Percentiles rank a stretch among this genome's conserved stretches.
Evolutionary conservation across 2,329 filamentous ascomycete species (phyloP).

Genomic region (Aspergillus pseudoglaucus): DNA sequence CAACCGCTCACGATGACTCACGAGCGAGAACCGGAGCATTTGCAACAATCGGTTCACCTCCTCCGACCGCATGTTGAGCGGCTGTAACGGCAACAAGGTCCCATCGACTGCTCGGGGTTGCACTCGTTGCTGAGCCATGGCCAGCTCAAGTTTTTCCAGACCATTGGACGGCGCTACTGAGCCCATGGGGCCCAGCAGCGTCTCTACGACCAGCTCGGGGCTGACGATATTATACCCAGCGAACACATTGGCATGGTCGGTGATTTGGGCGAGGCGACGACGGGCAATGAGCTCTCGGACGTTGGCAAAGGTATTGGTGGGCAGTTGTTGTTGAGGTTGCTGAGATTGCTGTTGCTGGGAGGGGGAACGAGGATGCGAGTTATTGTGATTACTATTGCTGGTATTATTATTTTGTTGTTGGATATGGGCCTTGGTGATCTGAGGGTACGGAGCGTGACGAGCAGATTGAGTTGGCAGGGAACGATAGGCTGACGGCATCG

Average conservation of each 20-base stretch:
- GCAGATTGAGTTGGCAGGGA: slow-evolving; percentile 31
- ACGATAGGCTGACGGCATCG: slow-evolving; percentile 40
- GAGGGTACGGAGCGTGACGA: slow-evolving; percentile 33
- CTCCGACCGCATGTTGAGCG: slow-evolving; percentile 38
- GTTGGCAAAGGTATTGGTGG: slow-evolving; percentile 36
- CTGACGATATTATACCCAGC: slow-evolving; percentile 39
- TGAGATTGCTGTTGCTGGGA: slow-evolving; percentile 7
- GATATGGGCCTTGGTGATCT: slow-evolving; percentile 29
- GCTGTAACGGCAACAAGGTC: slow-evolving; percentile 31
- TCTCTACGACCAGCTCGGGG: slow-evolving; percentile 39
- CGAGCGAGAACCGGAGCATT: slow-evolving; percentile 39
- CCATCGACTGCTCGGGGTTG: slow-evolving; percentile 34
- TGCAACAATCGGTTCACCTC: slow-evolving; percentile 37
- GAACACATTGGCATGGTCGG: slow-evolving; percentile 40
- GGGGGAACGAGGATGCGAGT: slow-evolving; percentile 1
- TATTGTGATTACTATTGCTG: slow-evolving; percentile 5
- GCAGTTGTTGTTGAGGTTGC: slow-evolving; percentile 24
- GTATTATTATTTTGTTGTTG: slow-evolving; percentile 9
- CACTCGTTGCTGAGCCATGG: slow-evolving; percentile 39
- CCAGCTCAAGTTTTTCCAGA: slow-evolving; percentile 38
- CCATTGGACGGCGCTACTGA: slow-evolving; percentile 35
- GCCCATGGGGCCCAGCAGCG: slow-evolving; percentile 36
- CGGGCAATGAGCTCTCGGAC: slow-evolving; percentile 37
- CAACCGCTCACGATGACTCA: slow-evolving; percentile 33
- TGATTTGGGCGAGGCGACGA: slow-evolving; percentile 37